These are phyloP conservation scores for Persicaria maculosa DNA, from an alignment of 148 eudicot genomes.

Conservation along the genomic window DNA sequence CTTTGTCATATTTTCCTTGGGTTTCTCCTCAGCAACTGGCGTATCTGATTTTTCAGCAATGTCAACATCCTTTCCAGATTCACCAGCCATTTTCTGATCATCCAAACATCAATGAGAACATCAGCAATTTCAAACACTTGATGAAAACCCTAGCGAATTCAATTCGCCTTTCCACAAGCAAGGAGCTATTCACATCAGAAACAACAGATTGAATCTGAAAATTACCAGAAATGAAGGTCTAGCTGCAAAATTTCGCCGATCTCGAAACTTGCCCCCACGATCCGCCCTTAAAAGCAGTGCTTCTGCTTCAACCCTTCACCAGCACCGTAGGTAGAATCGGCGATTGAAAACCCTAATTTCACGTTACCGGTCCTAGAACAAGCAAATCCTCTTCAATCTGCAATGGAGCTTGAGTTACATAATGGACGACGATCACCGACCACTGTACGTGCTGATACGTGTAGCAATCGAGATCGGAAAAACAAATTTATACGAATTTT, in stretches of 20 bases:
- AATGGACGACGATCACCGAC: background rate
- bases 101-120: constrained; percentile 9
- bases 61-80: constrained; percentile 35
- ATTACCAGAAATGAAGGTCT: background rate
- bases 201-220: background rate
- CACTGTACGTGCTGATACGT: constrained; percentile 8
- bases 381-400: background rate
- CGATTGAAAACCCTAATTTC: background rate
- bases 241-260: constrained; percentile 11
- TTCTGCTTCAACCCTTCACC: background rate
- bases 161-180: background rate
- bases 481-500: background rate
- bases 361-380: background rate
- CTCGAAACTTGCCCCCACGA: constrained; percentile 10
- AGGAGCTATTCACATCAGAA: background rate
- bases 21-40: constrained; percentile 21
- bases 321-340: constrained; percentile 1
- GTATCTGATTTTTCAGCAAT: constrained; percentile 23
- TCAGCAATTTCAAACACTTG: background rate
- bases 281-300: constrained; percentile 25
- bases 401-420: background rate
- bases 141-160: background rate
- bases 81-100: constrained; percentile 54
- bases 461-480: background rate
- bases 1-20: constrained; percentile 24